Evolutionary conservation across 257 asterid genomes (phyloP).

Genomic region (Handroanthus guayacan): DNA sequence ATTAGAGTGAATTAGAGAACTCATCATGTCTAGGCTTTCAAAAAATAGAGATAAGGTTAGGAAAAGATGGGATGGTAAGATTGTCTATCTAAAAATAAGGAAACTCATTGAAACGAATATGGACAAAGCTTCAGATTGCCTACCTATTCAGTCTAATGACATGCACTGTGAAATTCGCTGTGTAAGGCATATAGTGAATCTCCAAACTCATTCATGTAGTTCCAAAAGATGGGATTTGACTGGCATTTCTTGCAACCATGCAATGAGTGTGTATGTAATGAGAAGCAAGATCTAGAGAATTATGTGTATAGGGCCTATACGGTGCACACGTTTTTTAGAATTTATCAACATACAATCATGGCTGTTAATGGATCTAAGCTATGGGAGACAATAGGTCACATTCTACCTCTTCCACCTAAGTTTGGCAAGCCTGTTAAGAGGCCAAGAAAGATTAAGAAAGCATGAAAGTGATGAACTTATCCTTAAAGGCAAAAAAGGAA

Average conservation of each 20-base stretch:
- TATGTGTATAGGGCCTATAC: background rate
- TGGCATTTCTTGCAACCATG: background rate
- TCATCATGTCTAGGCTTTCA: background rate
- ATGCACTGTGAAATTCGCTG: background rate
- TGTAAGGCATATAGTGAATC: background rate
- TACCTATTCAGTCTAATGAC: background rate
- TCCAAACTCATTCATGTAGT: background rate
- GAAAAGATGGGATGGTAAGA: background rate
- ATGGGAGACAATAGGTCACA: background rate
- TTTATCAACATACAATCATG: background rate
- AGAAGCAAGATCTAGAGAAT: background rate
- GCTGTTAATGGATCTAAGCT: background rate
- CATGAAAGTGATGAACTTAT: no score
- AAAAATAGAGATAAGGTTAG: background rate
- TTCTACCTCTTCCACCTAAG: background rate
- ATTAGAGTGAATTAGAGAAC: background rate
- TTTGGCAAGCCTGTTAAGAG: no score
- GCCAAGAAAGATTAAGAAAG: no score
- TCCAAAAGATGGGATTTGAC: background rate
- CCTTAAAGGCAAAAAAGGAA: no score
- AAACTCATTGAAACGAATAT: background rate
- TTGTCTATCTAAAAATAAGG: no score
- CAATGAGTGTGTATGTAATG: background rate
- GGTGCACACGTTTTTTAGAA: background rate
- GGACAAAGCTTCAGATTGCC: background rate